Base-by-base conservation (phyloP, 2,329 filamentous ascomycete species). In the Aspergillus clavatus region DNA sequence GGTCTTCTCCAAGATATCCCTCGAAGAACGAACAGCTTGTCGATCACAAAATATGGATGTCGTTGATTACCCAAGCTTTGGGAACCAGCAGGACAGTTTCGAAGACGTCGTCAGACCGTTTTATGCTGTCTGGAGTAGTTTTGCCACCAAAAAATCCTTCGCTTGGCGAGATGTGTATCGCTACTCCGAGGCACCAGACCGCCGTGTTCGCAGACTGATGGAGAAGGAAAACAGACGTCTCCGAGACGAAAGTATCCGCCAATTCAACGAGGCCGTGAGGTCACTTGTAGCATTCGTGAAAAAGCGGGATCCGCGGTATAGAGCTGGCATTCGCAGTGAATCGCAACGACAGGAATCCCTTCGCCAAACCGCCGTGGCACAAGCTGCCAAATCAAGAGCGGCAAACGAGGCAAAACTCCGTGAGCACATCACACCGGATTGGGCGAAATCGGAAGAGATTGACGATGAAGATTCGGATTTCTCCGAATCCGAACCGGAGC, bases 151-250 rank as follows among this genome's bases (percentile, higher is more conserved):
- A 35, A 97, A 97, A 64, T 82, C 80, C 0, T 98, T 95, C 63
- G 77, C 86, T 1, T 98, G 93, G 91, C 87, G 84, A 63, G 90
- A 98, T 63, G 78, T 81, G 49, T 93, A 94, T 68, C 79, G 86
- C 40, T 76, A 89, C 16, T 84, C 86, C 0, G 89, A 96, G 57
- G 91, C 89, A 1, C 89, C 89, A 1, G 91, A 98, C 68, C 82
- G 93, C 40, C 81, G 85, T 28, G 77, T 88, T 12, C 82, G 91
- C 41, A 81, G 93, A 24, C 60, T 88, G 29, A 95, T 97, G 83
- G 93, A 97, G 63, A 96, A 95, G 67, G 91, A 96, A 64, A 98
- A 98, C 66, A 87, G 83, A 56, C 86, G 86, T 52, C 69, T 85
- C 19, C 80, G 93, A 42, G 90, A 96, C 16, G 86, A 91, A 42